Base-by-base conservation (phyloP, 2,329 filamentous ascomycete genomes). In the Nectriaceae sp. region DNA sequence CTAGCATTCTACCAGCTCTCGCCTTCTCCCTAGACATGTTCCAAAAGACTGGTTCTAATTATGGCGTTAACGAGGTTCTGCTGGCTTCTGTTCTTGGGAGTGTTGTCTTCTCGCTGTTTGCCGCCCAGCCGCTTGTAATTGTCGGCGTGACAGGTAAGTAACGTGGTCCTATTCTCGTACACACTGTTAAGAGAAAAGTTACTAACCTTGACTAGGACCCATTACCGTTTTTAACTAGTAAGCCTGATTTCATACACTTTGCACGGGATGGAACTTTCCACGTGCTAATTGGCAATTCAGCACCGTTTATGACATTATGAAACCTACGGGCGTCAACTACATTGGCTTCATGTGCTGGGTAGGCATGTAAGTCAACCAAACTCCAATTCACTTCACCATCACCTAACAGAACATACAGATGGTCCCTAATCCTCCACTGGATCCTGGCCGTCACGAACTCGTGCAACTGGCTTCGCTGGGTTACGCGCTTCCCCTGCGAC, bases 1-100 rank as follows among this genome's bases (percentile, higher is more conserved):
- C 63, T 63, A 94, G 89, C 72, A 94, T 96, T 62, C 72, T 96
- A 11, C 90, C 91, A 1, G 90, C 91, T 1, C 72, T 96, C 50
- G 91, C 91, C 40, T 96, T 96, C 71, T 94, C 89, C 2, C 78
- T 96, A 44, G 90, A 96, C 70, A 96, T 96, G 91, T 94, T 95
- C 65, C 87, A 86, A 52, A 93, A 92, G 70, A 96, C 90, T 1
- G 76, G 86, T 52, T 87, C 87, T 70, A 88, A 88, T 57, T 96
- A 90, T 63, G 90, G 91, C 42, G 90, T 96, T 49, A 96, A 96
- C 66, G 91, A 96, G 71, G 90, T 94, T 2, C 75, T 96, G n/a
- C 75, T 96, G 31, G 80, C 91, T 5, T 95, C 89, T 2, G 90
- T 95, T 2, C 75, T 96, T 6, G 91, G 88, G 2, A 81, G 89